phyloP scores from a whole-genome alignment of 805 yeast genomes.

The Martiniozyma abietophila region DNA sequence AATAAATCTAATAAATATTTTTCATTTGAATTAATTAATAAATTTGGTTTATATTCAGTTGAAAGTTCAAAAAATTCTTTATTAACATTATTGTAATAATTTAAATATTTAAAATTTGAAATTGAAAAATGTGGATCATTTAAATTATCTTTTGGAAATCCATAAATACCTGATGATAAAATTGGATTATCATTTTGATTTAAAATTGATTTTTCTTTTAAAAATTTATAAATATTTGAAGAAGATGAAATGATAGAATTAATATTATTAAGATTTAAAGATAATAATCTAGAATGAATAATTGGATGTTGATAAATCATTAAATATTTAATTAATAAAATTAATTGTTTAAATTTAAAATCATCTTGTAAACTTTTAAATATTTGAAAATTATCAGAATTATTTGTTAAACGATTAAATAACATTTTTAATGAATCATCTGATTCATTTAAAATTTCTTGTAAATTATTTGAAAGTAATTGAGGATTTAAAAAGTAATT shows the following conservation, averaged over 20 bases:
- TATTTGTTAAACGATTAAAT: slow-evolving; percentile 14
- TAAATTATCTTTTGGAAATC: no score
- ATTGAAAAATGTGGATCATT: no score
- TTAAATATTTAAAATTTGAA: no score
- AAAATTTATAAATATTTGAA: slow-evolving; percentile 11
- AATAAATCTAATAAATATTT: no score
- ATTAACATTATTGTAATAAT: no score
- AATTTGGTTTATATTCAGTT: no score
- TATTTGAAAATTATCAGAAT: slow-evolving; percentile 12
- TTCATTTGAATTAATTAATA: no score
- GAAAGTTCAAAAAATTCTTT: no score
- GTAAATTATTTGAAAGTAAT: slow-evolving; percentile 15
- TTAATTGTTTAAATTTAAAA: slow-evolving; percentile 14
- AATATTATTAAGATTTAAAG: slow-evolving; percentile 5
- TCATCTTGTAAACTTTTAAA: slow-evolving; percentile 13
- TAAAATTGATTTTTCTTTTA: slow-evolving; percentile 14
- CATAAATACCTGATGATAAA: slow-evolving; percentile 22
- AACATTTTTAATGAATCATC: slow-evolving; percentile 6
- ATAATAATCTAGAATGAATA: slow-evolving; percentile 13
- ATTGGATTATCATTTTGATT: slow-evolving; percentile 16
- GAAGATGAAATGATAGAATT: no score
- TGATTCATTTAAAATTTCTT: slow-evolving; percentile 12
- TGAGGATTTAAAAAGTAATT: slow-evolving; percentile 19
- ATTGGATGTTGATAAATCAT: slow-evolving; percentile 26
- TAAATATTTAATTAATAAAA: slow-evolving; percentile 22